Conservation (phyloP, 345 rosid genomes). For the Aquilaria yunnanensis region DNA sequence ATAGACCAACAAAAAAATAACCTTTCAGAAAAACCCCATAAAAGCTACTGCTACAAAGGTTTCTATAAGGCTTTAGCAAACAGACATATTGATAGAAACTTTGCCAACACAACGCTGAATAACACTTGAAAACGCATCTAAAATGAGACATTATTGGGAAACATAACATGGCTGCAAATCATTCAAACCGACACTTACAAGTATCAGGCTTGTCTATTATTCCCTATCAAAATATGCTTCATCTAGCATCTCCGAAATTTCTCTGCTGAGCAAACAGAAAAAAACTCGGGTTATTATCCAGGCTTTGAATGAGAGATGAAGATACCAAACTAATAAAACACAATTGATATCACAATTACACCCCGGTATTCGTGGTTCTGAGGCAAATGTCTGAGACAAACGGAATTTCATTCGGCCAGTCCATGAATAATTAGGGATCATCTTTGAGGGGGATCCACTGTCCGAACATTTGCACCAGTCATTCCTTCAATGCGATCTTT, state of each 20-base stretch:
- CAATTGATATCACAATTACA: conserved; percentile 29
- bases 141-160: no score
- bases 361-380: conserved; percentile 21
- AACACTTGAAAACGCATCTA: no score
- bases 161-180: no score
- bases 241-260: conserved; percentile 15
- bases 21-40: no score
- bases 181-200: no score
- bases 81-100: no score
- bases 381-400: conserved; percentile 28
- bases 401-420: conserved; percentile 11
- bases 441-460: conserved; percentile 90
- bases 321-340: conserved; percentile 23
- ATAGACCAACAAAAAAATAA: no score
- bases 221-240: no score
- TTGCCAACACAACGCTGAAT: no score
- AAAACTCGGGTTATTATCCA: conserved; percentile 34
- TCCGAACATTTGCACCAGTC: conserved; percentile 81
- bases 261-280: conserved; percentile 25
- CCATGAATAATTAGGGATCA: conserved; percentile 28
- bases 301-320: conserved; percentile 25
- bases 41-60: no score
- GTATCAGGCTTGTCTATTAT: no score
- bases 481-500: conserved; percentile 88
- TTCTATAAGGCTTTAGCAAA: no score